phyloP scores from a whole-genome alignment of 1,139 yeast genomes.

The Ogataea hybrid region DNA sequence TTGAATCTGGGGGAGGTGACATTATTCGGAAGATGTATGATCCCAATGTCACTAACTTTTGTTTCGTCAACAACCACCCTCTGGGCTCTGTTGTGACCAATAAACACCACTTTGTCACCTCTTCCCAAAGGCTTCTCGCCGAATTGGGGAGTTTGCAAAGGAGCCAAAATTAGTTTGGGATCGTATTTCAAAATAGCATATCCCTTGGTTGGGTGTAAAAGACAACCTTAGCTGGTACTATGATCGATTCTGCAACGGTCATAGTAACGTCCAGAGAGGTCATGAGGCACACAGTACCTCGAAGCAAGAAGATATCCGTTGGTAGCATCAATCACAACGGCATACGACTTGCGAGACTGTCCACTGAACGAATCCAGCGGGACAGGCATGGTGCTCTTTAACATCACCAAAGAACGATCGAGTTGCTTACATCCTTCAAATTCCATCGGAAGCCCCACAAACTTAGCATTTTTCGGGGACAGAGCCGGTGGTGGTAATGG shows the following conservation, averaged over 20 bases:
- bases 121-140: conserved; percentile 58
- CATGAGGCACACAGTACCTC: conserved; percentile 79
- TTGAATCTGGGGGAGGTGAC: conserved; percentile 74
- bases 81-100: conserved; percentile 74
- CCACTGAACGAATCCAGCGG: conserved; percentile 74
- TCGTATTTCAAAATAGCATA: conserved; percentile 85
- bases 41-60: conserved; percentile 70
- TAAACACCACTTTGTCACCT: conserved; percentile 72
- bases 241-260: conserved; percentile 82
- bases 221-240: conserved; percentile 76
- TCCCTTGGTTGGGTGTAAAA: conserved; percentile 88
- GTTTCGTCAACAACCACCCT: conserved; percentile 76
- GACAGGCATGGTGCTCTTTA: conserved; percentile 61
- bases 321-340: conserved; percentile 76
- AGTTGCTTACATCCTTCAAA: conserved; percentile 55
- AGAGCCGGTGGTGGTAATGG: conserved; percentile 54
- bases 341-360: conserved; percentile 63
- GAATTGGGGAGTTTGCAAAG: conserved; percentile 62
- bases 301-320: conserved; percentile 81
- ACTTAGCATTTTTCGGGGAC: conserved; percentile 63
- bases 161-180: conserved; percentile 64
- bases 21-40: conserved; percentile 71
- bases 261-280: conserved; percentile 74
- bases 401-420: conserved; percentile 63
- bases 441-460: conserved; percentile 65